Conservation (phyloP, 257 asterid species). For the Penstemon eatonii region DNA sequence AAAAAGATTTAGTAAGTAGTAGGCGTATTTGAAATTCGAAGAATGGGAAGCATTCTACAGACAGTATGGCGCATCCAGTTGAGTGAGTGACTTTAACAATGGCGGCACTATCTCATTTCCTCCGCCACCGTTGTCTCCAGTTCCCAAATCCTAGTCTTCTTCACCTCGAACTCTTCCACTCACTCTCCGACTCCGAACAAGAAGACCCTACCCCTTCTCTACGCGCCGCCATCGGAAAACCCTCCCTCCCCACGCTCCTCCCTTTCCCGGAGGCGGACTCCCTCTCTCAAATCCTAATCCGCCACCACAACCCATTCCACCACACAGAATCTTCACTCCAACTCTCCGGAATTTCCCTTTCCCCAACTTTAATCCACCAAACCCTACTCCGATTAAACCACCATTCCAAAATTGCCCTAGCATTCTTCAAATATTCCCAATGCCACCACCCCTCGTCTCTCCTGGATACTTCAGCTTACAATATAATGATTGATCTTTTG, state of each 20-base stretch:
- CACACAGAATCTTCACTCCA: constrained; percentile 84
- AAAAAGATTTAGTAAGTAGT: too few relatives aligned
- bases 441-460: constrained; percentile 35
- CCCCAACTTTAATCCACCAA: constrained; percentile 64
- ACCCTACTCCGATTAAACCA: constrained; percentile 74
- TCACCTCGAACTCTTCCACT: constrained; percentile 30
- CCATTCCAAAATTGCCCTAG: constrained; percentile 80
- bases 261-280: constrained; percentile 69
- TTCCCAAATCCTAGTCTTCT: background rate
- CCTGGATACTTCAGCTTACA: constrained; percentile 61
- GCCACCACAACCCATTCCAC: constrained; percentile 91
- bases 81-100: background rate
- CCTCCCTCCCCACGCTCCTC: constrained; percentile 49
- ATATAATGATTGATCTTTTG: constrained; percentile 61
- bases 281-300: constrained; percentile 62
- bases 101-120: constrained; percentile 20
- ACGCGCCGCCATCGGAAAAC: constrained; percentile 24
- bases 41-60: too few relatives aligned
- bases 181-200: constrained; percentile 40
- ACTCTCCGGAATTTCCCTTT: constrained; percentile 62
- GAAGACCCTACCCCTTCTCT: constrained; percentile 10
- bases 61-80: too few relatives aligned
- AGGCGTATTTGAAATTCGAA: too few relatives aligned
- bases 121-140: constrained; percentile 8
- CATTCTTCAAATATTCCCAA: constrained; percentile 60